Percentiles rank a stretch among this genome's conserved stretches.
phyloP scores from a whole-genome alignment of 2,329 filamentous ascomycete species.

The Helicocarpus griseus region DNA sequence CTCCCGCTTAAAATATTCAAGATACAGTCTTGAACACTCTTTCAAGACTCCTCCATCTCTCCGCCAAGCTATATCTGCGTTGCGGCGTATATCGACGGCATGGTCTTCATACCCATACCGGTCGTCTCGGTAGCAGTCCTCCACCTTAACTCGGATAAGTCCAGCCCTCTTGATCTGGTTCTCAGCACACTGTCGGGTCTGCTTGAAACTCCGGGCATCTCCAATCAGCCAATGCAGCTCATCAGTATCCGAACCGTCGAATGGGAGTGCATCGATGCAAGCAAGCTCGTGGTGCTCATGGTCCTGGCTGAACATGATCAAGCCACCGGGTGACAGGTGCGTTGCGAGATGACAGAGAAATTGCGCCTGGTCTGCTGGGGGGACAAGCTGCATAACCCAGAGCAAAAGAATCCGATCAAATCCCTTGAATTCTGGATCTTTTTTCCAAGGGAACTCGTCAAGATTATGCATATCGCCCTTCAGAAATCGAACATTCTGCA shows the following conservation, averaged over 20 bases:
- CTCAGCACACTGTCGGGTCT: neutral
- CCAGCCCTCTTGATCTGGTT: neutral
- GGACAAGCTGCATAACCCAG: too few relatives aligned
- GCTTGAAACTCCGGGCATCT: neutral
- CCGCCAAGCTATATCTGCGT: neutral
- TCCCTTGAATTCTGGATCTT: too few relatives aligned
- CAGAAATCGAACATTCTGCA: too few relatives aligned
- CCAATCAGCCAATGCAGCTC: neutral
- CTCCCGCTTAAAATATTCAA: too few relatives aligned
- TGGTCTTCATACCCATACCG: neutral
- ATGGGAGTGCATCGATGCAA: neutral
- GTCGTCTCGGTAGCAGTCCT: neutral
- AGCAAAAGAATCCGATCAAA: too few relatives aligned
- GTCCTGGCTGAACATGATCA: too few relatives aligned
- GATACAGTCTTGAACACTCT: too few relatives aligned
- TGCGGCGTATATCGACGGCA: neutral
- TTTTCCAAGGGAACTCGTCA: too few relatives aligned
- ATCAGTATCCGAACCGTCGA: neutral
- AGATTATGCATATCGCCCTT: too few relatives aligned
- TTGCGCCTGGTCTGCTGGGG: too few relatives aligned
- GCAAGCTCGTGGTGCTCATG: neutral
- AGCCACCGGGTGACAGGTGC: too few relatives aligned
- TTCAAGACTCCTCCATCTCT: neutral
- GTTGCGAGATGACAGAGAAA: too few relatives aligned
- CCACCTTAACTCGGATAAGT: neutral